Conservation (phyloP, 2,329 filamentous ascomycete species). For the Penicillium hordei region DNA sequence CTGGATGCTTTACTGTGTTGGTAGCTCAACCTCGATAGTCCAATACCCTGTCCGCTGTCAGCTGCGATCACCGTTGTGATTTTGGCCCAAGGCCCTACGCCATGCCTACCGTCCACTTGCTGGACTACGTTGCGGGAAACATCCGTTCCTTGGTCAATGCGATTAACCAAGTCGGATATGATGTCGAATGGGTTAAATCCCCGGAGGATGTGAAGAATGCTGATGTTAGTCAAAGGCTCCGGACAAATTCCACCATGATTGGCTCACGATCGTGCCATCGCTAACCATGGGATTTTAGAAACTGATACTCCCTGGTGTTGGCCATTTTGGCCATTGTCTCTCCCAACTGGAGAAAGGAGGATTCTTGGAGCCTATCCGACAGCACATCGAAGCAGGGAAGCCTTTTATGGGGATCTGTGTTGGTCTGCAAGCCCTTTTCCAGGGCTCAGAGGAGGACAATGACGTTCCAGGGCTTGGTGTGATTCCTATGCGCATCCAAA, state of each 20-base stretch:
- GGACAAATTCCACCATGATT: background rate
- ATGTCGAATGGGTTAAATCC: conserved; percentile 85
- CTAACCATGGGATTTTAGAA: conserved; percentile 56
- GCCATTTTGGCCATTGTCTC: conserved; percentile 96
- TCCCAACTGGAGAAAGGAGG: conserved; percentile 77
- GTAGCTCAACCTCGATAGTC: conserved; percentile 12
- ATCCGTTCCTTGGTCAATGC: conserved; percentile 95
- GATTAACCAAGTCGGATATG: conserved; percentile 91
- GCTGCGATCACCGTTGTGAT: background rate
- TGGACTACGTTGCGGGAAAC: conserved; percentile 94
- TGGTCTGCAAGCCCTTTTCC: conserved; percentile 85
- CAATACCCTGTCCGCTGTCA: background rate
- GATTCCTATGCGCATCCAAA: conserved; percentile 68
- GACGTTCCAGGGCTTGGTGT: conserved; percentile 71
- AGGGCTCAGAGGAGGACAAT: conserved; percentile 77
- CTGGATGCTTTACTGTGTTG: background rate
- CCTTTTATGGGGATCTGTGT: conserved; percentile 98
- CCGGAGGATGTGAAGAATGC: conserved; percentile 82
- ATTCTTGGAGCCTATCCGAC: conserved; percentile 77
- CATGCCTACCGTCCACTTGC: conserved; percentile 53
- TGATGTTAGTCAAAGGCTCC: conserved; percentile 60
- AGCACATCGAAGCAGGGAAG: conserved; percentile 86
- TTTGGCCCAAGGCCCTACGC: conserved; percentile 3
- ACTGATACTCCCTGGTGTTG: conserved; percentile 93
- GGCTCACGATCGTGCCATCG: background rate